Evolutionary conservation across 192 early-diverging fungal genomes (phyloP), one percentile per base, ranked within the genome.

Genomic region (Mortierella antarctica): DNA sequence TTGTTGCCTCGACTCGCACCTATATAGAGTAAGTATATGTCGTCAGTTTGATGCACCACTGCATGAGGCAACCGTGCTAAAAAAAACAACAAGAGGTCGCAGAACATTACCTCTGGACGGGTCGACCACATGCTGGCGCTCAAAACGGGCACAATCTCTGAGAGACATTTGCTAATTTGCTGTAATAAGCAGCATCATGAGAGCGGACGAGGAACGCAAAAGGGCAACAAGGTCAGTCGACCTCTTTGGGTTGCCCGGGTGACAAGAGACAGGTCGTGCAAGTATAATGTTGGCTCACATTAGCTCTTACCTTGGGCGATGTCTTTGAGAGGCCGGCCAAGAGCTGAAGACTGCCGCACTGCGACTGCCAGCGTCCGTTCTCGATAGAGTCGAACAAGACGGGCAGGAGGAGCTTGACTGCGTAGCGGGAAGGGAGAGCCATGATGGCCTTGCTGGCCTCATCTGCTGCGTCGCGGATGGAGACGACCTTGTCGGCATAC

Each of bases 41-140:
- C 31, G 11, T 18, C 31, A 55, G 15, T 47, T 14, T 45, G n/a
- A n/a, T 61, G 10, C 18, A 39, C 15, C 59, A n/a, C 18, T 61
- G 42, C 42, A 44, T 39, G 49, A 42, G 57, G 17, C 17, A 20
- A 21, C 53, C 42, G 6, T 20, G 41, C 48, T 0, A 20, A 47
- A 44, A 18, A 7, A 65, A 57, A 41, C 31, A 7, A n/a, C 40
- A 60, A 12, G 44, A 31, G 23, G 21, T 15, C 8, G 52, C 31
- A 40, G 42, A 39, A 66, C 55, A 42, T 86, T 65, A 92, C 90
- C 73, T 93, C 91, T 60, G 90, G 86, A 80, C 93, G 93, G 61
- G 92, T 93, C 77, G 92, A 93, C 89, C 92, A 92, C 89, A 95
- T 93, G 65, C 87, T 89, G 57, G 91, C 88, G 46, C 91, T 93